Evolutionary conservation across 2,329 filamentous ascomycete species (phyloP).

Genomic region (Sarocladiaceae sp.): DNA sequence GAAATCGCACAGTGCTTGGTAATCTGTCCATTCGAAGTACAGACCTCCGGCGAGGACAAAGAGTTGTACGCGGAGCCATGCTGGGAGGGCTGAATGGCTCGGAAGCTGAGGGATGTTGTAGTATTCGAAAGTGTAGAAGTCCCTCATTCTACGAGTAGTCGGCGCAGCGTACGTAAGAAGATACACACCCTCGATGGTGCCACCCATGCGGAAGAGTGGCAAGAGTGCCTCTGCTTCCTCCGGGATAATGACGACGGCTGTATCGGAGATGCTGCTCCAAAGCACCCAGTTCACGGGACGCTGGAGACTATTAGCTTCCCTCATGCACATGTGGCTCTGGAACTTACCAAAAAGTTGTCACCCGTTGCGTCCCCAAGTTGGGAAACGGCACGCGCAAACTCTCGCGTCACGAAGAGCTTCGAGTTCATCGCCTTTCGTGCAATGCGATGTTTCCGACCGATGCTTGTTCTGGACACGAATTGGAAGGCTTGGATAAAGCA

Average conservation of each 20-base stretch:
- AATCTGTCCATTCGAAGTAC: constrained; percentile 50
- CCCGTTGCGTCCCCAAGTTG: neutral
- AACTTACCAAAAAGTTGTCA: constrained; percentile 2
- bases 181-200: constrained; percentile 23
- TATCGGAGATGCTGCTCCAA: constrained; percentile 40
- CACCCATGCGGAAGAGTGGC: constrained; percentile 27
- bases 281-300: constrained; percentile 56
- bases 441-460: constrained; percentile 26
- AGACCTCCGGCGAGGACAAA: constrained; percentile 55
- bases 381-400: constrained; percentile 18
- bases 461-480: constrained; percentile 28
- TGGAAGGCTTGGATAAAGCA: constrained; percentile 32
- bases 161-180: constrained; percentile 55
- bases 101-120: constrained; percentile 46
- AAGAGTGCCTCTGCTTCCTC: constrained; percentile 57
- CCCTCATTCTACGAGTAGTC: constrained; percentile 52
- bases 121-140: constrained; percentile 50
- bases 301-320: constrained; percentile 15
- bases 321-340: constrained; percentile 8
- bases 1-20: constrained; percentile 24
- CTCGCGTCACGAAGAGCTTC: constrained; percentile 28
- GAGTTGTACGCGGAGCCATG: constrained; percentile 50
- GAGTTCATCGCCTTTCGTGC: constrained; percentile 7
- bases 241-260: constrained; percentile 51
- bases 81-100: constrained; percentile 34